Evolutionary conservation across 768 basidiomycete species (phyloP).

Genomic region (Rhodocollybia butyracea): DNA sequence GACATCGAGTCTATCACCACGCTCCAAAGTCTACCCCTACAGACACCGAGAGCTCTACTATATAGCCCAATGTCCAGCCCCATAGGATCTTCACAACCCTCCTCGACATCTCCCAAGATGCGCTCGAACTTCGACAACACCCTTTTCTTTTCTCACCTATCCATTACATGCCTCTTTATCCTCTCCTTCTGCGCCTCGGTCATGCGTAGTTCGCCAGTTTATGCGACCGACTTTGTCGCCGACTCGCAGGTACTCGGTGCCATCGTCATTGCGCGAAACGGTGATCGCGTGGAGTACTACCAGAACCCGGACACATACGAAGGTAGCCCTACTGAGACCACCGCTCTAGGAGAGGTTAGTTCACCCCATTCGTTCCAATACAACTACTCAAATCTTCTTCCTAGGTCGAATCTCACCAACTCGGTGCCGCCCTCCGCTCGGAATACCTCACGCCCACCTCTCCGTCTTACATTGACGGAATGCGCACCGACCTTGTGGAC

Average conservation of each 20-base stretch:
- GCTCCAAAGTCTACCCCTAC: neutral
- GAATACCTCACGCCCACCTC: conserved; percentile 68
- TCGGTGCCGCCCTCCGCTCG: conserved; percentile 60
- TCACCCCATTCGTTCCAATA: conserved; percentile 8
- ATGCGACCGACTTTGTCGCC: neutral
- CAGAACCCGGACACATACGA: conserved; percentile 72
- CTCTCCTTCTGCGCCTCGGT: conserved; percentile 5
- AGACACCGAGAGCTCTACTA: no score
- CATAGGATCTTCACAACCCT: no score
- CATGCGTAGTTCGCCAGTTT: conserved; percentile 4
- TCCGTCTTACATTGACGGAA: conserved; percentile 62
- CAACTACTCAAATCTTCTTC: conserved; percentile 2
- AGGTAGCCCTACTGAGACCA: conserved; percentile 61
- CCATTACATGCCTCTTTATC: conserved; percentile 1
- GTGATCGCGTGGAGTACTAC: conserved; percentile 65
- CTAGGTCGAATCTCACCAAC: conserved; percentile 64
- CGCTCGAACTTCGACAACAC: neutral
- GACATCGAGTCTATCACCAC: neutral
- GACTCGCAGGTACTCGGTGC: conserved; percentile 65
- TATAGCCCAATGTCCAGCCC: no score
- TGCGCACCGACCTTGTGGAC: conserved; percentile 67
- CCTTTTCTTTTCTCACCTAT: conserved; percentile 1
- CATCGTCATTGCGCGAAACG: conserved; percentile 75
- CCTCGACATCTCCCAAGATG: neutral
- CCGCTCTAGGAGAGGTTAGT: conserved; percentile 71